Evolutionary conservation across 2,329 filamentous ascomycete genomes (phyloP), one percentile per base, ranked within the genome.

Genomic region (Scopulariopsis brevicaulis): DNA sequence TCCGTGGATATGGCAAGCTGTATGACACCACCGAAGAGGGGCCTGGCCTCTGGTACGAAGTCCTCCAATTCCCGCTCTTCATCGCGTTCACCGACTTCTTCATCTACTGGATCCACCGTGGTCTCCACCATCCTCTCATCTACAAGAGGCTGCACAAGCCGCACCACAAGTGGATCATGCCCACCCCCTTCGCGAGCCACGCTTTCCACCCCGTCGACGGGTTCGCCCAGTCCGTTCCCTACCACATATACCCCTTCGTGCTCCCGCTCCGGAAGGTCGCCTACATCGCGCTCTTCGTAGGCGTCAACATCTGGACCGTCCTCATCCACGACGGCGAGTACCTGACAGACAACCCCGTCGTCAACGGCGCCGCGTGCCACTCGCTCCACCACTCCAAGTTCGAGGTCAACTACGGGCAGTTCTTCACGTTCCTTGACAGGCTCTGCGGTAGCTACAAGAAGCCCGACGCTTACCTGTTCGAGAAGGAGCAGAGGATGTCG

Each of bases 81-180:
- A 78, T 96, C 68, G 69, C 85, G 68, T 96, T 96, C 71, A 96
- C 91, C 74, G 91, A 96, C 74, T 87, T 87, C 71, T 85, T 80
- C 74, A 92, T 96, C 75, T 96, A 96, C 79, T 90, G 87, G 81
- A 93, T 95, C 66, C 91, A 96, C 76, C 87, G 91, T 59, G 87
- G 83, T 59, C 80, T 95, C 61, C 91, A 96, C 74, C 86, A 91
- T 72, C 89, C 89, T 18, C 68, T 75, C 57, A 65, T 73, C 64
- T 97, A 97, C 82, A 95, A 92, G 77, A 78, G 78, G 64, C 80
- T 96, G 55, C 93, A 97, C 82, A 97, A 97, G 83, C 87, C 91
- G 63, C 93, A 97, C 74, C 93, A 97, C 84, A 96, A 96, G 78
- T 97, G 93, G 93, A 96, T 97, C 74, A 95, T 96, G 90, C 93